Conservation (phyloP, 768 basidiomycete genomes). For the Amanita subjunquillea region DNA sequence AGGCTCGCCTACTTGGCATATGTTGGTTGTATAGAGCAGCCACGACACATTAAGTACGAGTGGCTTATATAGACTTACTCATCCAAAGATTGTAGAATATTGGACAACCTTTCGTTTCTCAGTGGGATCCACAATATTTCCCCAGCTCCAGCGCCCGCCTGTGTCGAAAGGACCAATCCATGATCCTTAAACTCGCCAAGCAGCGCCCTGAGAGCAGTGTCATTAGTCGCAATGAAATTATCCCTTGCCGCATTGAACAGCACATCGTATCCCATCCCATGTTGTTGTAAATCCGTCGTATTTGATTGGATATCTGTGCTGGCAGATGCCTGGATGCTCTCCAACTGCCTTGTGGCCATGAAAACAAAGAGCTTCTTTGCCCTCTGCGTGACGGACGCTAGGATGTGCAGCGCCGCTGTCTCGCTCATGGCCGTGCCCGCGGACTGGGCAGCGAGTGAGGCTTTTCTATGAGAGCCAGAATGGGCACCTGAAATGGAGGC, state of each 20-base stretch:
- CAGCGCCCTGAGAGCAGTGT: conserved; percentile 71
- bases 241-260: conserved; percentile 70
- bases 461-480: conserved; percentile 26
- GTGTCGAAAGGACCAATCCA: conserved; percentile 55
- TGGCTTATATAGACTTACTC: neutral
- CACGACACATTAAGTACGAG: neutral
- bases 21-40: neutral
- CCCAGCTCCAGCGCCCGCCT: conserved; percentile 28
- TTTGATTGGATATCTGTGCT: conserved; percentile 19
- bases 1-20: too few species aligned
- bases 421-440: conserved; percentile 49
- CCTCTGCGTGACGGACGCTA: conserved; percentile 80
- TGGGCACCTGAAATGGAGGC: conserved; percentile 48
- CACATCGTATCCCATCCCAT: conserved; percentile 52
- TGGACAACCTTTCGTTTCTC: conserved; percentile 60
- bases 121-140: conserved; percentile 85
- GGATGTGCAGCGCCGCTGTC: conserved; percentile 68
- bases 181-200: conserved; percentile 92
- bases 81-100: conserved; percentile 23
- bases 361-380: conserved; percentile 75
- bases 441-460: conserved; percentile 21
- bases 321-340: conserved; percentile 36
- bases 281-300: conserved; percentile 25
- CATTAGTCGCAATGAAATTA: conserved; percentile 83
- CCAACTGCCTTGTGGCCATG: conserved; percentile 61